These are phyloP conservation scores for Ceratobasidium sp. DNA, from an alignment of 1,284 basidiomycete genomes.

Conservation along the genomic window DNA sequence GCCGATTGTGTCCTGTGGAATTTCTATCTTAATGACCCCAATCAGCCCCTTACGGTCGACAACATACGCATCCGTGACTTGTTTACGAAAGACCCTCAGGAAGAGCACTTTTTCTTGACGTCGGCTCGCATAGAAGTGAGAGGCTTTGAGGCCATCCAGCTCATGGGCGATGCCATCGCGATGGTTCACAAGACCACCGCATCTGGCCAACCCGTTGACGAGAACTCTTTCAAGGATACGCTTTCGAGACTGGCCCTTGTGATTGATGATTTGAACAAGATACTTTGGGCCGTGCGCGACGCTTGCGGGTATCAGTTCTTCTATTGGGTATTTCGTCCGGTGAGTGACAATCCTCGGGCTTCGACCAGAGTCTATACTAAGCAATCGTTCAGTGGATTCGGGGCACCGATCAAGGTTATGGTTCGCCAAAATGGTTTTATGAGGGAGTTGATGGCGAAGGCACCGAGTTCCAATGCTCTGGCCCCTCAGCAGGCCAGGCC, in stretches of 20 bases:
- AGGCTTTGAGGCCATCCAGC: conserved; percentile 61
- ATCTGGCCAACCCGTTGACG: conserved; percentile 59
- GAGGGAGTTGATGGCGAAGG: conserved; percentile 54
- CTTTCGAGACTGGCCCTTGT: conserved; percentile 58
- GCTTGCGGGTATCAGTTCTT: conserved; percentile 63
- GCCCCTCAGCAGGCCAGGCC: conserved; percentile 65
- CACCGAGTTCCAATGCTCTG: conserved; percentile 53
- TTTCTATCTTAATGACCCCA: conserved; percentile 54
- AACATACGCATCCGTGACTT: conserved; percentile 54
- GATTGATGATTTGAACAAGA: conserved; percentile 56
- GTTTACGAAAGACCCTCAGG: conserved; percentile 62
- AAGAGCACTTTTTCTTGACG: conserved; percentile 64
- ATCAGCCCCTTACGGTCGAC: conserved; percentile 51
- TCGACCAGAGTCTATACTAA: conserved; percentile 42
- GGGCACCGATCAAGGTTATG: conserved; percentile 56
- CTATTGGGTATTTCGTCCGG: conserved; percentile 51
- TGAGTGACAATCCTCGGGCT: neutral
- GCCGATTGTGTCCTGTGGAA: conserved; percentile 69
- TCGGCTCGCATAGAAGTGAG: conserved; percentile 64
- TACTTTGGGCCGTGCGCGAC: conserved; percentile 57
- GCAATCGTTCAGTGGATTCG: conserved; percentile 66
- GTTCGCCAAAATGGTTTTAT: conserved; percentile 59
- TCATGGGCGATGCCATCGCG: conserved; percentile 61
- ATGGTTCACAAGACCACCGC: conserved; percentile 52
- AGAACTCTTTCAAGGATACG: conserved; percentile 56